phyloP scores from a whole-genome alignment of 768 basidiomycete genomes.

The Xerocomus brunneocitrinus region DNA sequence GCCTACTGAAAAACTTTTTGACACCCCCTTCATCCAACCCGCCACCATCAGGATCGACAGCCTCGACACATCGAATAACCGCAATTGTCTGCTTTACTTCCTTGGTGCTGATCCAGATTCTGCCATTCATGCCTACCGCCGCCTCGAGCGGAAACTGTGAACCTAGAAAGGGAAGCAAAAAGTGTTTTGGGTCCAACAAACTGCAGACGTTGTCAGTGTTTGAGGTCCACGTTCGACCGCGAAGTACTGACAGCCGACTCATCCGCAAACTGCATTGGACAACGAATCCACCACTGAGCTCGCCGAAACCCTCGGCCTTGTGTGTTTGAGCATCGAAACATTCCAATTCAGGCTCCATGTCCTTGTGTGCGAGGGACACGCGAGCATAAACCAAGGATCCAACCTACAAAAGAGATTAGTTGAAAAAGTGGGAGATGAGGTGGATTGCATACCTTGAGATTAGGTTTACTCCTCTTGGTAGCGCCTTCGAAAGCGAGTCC shows the following conservation, averaged over 20 bases:
- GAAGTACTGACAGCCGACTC: slow-evolving; percentile 68
- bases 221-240: background rate
- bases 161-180: slow-evolving; percentile 77
- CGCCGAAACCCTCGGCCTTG: slow-evolving; percentile 91
- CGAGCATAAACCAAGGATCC: slow-evolving; percentile 89
- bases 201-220: slow-evolving; percentile 36
- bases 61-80: slow-evolving; percentile 73
- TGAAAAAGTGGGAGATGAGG: background rate
- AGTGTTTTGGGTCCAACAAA: slow-evolving; percentile 75
- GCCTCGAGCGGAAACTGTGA: slow-evolving; percentile 79
- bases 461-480: slow-evolving; percentile 90
- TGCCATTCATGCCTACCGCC: slow-evolving; percentile 88
- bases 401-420: slow-evolving; percentile 48
- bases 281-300: slow-evolving; percentile 85
- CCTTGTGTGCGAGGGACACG: slow-evolving; percentile 89
- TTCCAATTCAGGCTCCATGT: slow-evolving; percentile 97
- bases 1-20: slow-evolving; percentile 46
- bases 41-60: slow-evolving; percentile 70
- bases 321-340: slow-evolving; percentile 93
- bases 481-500: slow-evolving; percentile 94
- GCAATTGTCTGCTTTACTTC: slow-evolving; percentile 72
- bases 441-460: slow-evolving; percentile 64
- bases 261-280: slow-evolving; percentile 77
- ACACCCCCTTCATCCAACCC: slow-evolving; percentile 52
- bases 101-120: slow-evolving; percentile 82